Base-by-base conservation (phyloP, 306 rosid species). In the Vicia sativa region DNA sequence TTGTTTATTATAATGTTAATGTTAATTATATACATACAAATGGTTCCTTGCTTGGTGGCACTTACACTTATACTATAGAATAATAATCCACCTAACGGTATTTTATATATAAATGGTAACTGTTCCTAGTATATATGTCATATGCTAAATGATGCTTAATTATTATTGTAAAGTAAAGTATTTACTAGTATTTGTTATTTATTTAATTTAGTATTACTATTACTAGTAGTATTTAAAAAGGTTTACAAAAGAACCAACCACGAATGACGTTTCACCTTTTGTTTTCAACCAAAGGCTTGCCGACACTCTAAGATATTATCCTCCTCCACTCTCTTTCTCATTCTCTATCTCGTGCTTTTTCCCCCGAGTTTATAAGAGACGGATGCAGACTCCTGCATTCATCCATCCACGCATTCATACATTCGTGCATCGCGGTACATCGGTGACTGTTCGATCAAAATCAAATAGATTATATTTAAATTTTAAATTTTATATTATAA, bases 251-350 rank as follows among this genome's bases (percentile, higher is more conserved):
- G 26, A 54, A 63, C 46, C 29, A 63, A 42, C 29, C 65, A 55
- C 58, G 41, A 44, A 65, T 35, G 41, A 55, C 65, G 42, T 14
- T 61, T 46, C 6, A 54, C 23, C 60, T 23, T 74, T 46, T 6
- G 54, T 49, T 64, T 48, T 42, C 56, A 59, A 37, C 70, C 49
- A 65, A 39, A 49, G 23, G 55, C 34, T 80, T 80, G 85, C 81
- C 79, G 85, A 76, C 81, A 80, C 81, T 55, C 23, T 0, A 65
- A 52, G 58, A 49, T 49, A 49, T 43, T 43, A 13, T 49, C 55
- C 18, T 48, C 25, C 25, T 16, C 11, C 21, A 46, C 9, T 12
- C 4, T 7, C 2, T 16, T 43, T 12, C 11, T 43, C 48, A 43
- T 13, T 16, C 55, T 48, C 25, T 48, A 3, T 48, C 4, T 10